These are phyloP conservation scores for Nigrospora osmanthi DNA, from an alignment of 2,329 filamentous ascomycete species.

Conservation along the genomic window DNA sequence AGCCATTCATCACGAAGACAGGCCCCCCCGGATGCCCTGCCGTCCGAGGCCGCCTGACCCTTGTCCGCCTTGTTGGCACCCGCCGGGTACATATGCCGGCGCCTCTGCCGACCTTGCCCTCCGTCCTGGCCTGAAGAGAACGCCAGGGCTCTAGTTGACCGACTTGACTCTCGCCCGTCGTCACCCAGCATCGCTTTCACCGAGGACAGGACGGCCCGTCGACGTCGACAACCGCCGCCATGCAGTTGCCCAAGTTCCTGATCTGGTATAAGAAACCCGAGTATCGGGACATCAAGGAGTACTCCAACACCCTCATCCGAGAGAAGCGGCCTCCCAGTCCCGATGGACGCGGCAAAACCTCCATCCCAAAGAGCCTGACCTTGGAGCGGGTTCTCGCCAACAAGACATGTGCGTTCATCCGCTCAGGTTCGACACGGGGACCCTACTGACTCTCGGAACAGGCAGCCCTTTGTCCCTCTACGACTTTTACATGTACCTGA, in stretches of 20 bases:
- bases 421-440: neutral
- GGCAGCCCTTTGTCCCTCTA: conserved; percentile 40
- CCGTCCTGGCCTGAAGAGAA: too few relatives aligned
- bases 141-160: too few relatives aligned
- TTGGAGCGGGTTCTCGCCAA: conserved; percentile 39
- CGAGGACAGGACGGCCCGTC: too few relatives aligned
- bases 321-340: conserved; percentile 27
- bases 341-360: conserved; percentile 23
- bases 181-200: too few relatives aligned
- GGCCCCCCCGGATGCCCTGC: too few relatives aligned
- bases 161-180: too few relatives aligned
- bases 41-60: too few relatives aligned
- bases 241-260: conserved; percentile 24
- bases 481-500: conserved; percentile 43
- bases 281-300: conserved; percentile 38
- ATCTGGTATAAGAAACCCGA: conserved; percentile 42
- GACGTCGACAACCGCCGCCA: neutral
- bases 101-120: too few relatives aligned
- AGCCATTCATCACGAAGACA: too few relatives aligned
- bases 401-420: conserved; percentile 29
- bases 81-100: too few relatives aligned
- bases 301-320: conserved; percentile 25
- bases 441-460: conserved; percentile 9
- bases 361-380: conserved; percentile 29
- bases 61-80: too few relatives aligned